phyloP scores from a whole-genome alignment of 208 protist species.

The Blechomonas ayalai region DNA sequence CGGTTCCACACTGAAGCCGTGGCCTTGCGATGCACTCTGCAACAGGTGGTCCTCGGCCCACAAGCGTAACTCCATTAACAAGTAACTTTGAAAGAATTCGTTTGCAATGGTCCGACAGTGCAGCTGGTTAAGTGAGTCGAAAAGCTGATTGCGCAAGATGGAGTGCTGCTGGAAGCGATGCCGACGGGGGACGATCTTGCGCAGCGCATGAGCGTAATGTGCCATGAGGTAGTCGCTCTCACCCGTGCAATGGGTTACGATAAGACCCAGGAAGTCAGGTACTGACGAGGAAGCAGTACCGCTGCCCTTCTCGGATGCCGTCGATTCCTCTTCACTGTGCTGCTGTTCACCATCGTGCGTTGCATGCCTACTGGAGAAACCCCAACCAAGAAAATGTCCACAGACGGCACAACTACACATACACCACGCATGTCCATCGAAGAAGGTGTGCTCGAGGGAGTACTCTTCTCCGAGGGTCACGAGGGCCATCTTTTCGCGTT shows the following conservation, averaged over 20 bases:
- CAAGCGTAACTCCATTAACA: too few species aligned
- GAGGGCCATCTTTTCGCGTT: conserved; percentile 3
- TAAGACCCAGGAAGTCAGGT: conserved; percentile 62
- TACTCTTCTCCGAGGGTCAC: conserved; percentile 22
- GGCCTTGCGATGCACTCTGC: too few species aligned
- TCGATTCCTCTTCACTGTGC: background rate
- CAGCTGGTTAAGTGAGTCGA: too few species aligned
- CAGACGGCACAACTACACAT: conserved; percentile 46
- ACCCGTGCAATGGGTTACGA: conserved; percentile 66
- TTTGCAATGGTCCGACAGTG: too few species aligned
- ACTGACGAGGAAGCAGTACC: background rate
- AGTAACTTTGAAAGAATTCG: too few species aligned
- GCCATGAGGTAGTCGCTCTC: conserved; percentile 16
- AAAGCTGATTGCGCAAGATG: too few species aligned
- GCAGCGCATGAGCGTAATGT: too few species aligned
- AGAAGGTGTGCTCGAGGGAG: conserved; percentile 72
- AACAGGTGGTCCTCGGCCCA: too few species aligned
- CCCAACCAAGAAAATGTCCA: conserved; percentile 69
- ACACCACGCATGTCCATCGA: conserved; percentile 68
- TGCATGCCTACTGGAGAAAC: conserved; percentile 21
- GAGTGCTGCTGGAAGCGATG: too few species aligned
- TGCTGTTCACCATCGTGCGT: background rate
- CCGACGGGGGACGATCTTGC: too few species aligned
- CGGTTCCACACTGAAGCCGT: too few species aligned
- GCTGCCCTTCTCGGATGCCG: conserved; percentile 1